Percentiles rank a stretch among this genome's conserved stretches.
Evolutionary conservation across 495 filamentous ascomycete species (phyloP).

Genomic region (Penicillium pulvis): DNA sequence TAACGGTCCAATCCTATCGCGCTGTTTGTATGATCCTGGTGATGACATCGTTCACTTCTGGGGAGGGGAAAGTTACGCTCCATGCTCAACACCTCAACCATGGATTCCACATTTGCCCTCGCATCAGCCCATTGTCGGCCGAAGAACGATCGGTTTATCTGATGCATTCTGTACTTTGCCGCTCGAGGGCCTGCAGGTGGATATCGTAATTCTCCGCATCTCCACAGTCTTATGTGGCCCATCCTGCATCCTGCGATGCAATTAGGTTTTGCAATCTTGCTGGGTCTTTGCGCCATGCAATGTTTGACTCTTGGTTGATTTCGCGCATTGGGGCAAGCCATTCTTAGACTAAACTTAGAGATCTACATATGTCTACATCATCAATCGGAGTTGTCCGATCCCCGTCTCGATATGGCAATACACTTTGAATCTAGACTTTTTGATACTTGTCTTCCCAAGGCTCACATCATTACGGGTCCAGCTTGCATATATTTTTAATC

Average conservation of each 20-base stretch:
- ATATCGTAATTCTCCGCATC: constrained; percentile 29
- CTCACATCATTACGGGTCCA: not conserved
- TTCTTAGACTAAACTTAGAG: not conserved
- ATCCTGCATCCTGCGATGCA: not conserved
- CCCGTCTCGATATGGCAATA: not conserved
- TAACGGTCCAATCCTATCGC: not conserved
- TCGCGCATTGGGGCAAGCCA: not conserved
- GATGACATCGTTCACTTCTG: constrained; percentile 29
- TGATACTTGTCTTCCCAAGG: not conserved
- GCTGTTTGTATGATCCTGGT: constrained; percentile 10
- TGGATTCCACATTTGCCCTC: constrained; percentile 14
- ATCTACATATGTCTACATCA: not conserved
- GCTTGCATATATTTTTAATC: not conserved
- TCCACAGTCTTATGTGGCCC: constrained; percentile 17
- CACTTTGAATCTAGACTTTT: not conserved
- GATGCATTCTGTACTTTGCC: constrained; percentile 1
- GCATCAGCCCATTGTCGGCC: constrained; percentile 21
- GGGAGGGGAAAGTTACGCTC: constrained; percentile 6
- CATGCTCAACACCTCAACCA: constrained; percentile 15
- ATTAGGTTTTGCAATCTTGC: constrained; percentile 4
- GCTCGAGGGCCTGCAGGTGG: constrained; percentile 9
- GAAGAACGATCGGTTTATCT: constrained; percentile 19
- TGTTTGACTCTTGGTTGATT: not conserved
- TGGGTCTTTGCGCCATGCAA: not conserved
- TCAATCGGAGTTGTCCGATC: not conserved